Base-by-base conservation (phyloP, 768 basidiomycete species). In the Lactarius indigo region DNA sequence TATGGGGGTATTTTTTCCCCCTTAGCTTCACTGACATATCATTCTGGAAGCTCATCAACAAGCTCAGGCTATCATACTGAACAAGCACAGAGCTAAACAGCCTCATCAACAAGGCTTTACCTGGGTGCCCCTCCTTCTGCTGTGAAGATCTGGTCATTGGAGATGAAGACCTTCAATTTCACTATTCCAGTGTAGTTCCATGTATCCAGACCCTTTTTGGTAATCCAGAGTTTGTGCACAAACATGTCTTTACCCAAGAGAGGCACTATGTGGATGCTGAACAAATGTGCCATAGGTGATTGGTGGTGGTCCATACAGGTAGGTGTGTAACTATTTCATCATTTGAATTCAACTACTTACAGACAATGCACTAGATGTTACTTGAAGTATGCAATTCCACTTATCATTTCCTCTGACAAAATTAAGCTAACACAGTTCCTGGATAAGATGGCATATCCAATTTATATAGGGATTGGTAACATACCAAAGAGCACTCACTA, bases 391-490 rank as follows among this genome's bases (percentile, higher is more conserved):
- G 4, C 10, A 9, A n/a, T n/a, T 2, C 44, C n/a, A 3, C 7
- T 47, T 9, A 47, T 47, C 9, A 8, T 47, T 5, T 47, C 44
- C 44, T n/a, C 44, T 4, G n/a, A 47, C 44, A 47, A 47, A 12
- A 47, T n/a, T 0, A 20, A 10, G 10, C 44, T 47, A 9, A 64
- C 68, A 0, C 13, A 62, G 1, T 71, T 71, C 28, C n/a, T 55
- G 0, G 52, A 50, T 31, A 71, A 71, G 15, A 20, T 31, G 0
- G 70, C 68, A 3, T 71, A 71, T 57, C 68, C 70, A 9, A 55
- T 71, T 0, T 71, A 69, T 33, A 2, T 71, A 0, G 66, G 65
- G 1, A 65, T 71, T 20, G 65, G 70, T 15, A 71, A 71, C 20
- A 37, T 56, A 69, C 73, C 20, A 52, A 72, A 61, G 70, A 72